These are phyloP conservation scores for Phialemoniopsis sp. DNA, from an alignment of 2,329 filamentous ascomycete species.

Conservation along the genomic window DNA sequence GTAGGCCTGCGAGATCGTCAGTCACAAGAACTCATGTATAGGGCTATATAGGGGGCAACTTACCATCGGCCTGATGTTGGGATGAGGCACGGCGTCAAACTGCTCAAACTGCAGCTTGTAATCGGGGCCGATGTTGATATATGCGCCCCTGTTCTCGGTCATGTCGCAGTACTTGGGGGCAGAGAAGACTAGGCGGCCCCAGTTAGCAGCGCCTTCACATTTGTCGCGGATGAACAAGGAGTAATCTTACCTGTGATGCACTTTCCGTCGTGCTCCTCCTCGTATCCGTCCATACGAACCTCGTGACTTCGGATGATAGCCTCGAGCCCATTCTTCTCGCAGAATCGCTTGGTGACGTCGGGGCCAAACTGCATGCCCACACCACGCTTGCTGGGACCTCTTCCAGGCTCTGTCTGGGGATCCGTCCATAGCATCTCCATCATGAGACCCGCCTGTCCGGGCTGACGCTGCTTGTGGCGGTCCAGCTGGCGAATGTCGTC, in stretches of 20 bases:
- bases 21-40: too few species aligned
- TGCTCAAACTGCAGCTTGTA: constrained; percentile 90
- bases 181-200: constrained; percentile 70
- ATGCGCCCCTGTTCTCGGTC: constrained; percentile 96
- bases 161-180: constrained; percentile 97
- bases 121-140: constrained; percentile 92
- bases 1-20: constrained; percentile 59
- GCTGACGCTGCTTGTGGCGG: constrained; percentile 34
- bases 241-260: constrained; percentile 77
- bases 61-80: constrained; percentile 90
- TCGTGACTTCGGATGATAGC: constrained; percentile 97
- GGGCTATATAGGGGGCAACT: constrained; percentile 19
- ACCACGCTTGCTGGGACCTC: constrained; percentile 92
- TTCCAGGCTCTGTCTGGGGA: constrained; percentile 78
- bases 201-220: constrained; percentile 14
- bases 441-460: constrained; percentile 92
- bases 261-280: constrained; percentile 90
- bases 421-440: constrained; percentile 99
- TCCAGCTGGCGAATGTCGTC: constrained; percentile 72
- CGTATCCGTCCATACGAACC: constrained; percentile 98
- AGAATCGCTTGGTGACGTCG: constrained; percentile 94
- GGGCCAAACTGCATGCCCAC: constrained; percentile 96
- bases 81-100: constrained; percentile 95
- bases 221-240: neutral
- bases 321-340: constrained; percentile 89